Evolutionary conservation across 164 flowering plant species (phyloP).

Genomic region (Protea cynaroides): DNA sequence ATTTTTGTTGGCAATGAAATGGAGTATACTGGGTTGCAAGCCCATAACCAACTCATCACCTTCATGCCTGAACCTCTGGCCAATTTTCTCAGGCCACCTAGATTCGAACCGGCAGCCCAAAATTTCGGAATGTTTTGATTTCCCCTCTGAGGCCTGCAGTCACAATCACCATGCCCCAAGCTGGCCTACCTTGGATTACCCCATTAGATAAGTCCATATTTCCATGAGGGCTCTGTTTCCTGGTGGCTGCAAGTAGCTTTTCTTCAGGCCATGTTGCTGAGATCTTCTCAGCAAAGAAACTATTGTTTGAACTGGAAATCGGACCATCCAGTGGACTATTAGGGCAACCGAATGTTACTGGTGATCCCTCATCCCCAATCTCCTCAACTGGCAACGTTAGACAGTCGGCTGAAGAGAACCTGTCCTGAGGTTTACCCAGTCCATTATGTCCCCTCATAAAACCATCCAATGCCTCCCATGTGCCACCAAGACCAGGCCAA

Average conservation of each 20-base stretch:
- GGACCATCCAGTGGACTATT: slow-evolving; percentile 48
- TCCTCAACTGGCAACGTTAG: slow-evolving; percentile 52
- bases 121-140: slow-evolving; percentile 80
- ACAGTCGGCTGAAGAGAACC: slow-evolving; percentile 31
- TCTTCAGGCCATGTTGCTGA: slow-evolving; percentile 89
- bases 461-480: slow-evolving; percentile 29
- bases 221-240: slow-evolving; percentile 39
- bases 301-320: slow-evolving; percentile 48
- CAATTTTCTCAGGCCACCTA: slow-evolving; percentile 14
- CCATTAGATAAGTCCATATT: slow-evolving; percentile 45
- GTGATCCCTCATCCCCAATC: slow-evolving; percentile 30
- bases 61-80: not conserved
- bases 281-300: slow-evolving; percentile 58
- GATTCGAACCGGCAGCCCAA: slow-evolving; percentile 79
- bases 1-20: not conserved
- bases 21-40: not conserved
- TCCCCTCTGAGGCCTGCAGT: slow-evolving; percentile 88
- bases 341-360: slow-evolving; percentile 28
- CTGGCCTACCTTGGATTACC: slow-evolving; percentile 36
- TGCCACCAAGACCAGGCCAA: slow-evolving; percentile 72
- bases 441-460: slow-evolving; percentile 24
- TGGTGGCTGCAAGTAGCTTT: slow-evolving; percentile 42
- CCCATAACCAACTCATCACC: slow-evolving; percentile 1
- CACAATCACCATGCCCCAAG: slow-evolving; percentile 93
- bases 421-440: slow-evolving; percentile 27